Conservation (phyloP, 148 eudicot species). For the Euryodendron excelsum region DNA sequence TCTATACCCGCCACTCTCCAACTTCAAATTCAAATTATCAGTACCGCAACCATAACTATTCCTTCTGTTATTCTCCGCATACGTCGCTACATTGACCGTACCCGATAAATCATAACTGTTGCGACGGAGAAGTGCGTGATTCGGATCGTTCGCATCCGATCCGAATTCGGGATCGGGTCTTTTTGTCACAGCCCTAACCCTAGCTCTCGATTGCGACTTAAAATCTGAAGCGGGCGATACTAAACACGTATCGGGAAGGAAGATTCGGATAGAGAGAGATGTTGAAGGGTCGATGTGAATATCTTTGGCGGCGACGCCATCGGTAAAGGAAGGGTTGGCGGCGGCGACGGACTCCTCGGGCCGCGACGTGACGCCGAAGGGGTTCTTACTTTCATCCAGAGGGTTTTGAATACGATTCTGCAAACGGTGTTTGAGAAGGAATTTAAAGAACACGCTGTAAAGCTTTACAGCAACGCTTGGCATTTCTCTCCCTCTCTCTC, state of each 20-base stretch:
- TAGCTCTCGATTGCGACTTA: constrained; percentile 13
- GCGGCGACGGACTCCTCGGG: constrained; percentile 76
- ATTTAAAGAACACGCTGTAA: constrained; percentile 87
- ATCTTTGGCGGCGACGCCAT: constrained; percentile 84
- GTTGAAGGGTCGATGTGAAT: constrained; percentile 76
- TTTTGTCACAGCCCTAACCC: constrained; percentile 19
- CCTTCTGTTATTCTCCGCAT: constrained; percentile 28
- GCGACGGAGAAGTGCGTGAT: constrained; percentile 29
- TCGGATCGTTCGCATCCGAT: constrained; percentile 11
- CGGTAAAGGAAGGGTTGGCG: constrained; percentile 65
- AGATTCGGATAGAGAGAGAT: constrained; percentile 62
- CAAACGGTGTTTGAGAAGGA: constrained; percentile 69
- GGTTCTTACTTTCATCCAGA: constrained; percentile 23
- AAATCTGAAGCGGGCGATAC: constrained; percentile 29
- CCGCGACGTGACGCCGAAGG: constrained; percentile 72
- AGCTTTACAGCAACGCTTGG: constrained; percentile 87
- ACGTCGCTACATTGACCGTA: constrained; percentile 12
- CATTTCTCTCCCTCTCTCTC: constrained; percentile 34
- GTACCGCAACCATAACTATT: constrained; percentile 40
- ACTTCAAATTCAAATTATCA: constrained; percentile 27
- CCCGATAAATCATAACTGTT: constrained; percentile 45
- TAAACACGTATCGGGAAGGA: constrained; percentile 64
- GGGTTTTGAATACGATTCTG: constrained; percentile 57
- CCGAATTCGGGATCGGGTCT: constrained; percentile 31
- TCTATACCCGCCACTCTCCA: constrained; percentile 43